A percentile compares a stretch with the other conserved stretches of the same genome.
phyloP scores from a whole-genome alignment of 2,329 filamentous ascomycete genomes.

The Trichophyton rubrum region DNA sequence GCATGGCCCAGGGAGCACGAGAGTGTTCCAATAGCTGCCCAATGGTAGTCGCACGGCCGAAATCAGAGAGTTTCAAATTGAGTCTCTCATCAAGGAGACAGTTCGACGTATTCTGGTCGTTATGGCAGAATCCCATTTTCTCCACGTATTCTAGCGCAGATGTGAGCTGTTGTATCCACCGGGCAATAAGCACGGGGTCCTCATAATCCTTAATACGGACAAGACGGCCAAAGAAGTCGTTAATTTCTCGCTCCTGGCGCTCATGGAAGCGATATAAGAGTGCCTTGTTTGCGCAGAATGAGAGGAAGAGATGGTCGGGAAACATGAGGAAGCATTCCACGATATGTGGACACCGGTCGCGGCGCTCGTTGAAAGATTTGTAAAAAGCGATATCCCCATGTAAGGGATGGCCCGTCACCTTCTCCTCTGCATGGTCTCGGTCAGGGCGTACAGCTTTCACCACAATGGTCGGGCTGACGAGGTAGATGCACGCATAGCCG shows the following conservation, averaged over 20 bases:
- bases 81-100: constrained; percentile 13
- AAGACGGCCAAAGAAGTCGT: constrained; percentile 6
- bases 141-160: constrained; percentile 15
- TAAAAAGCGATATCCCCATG: constrained; percentile 10
- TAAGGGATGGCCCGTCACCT: constrained; percentile 5
- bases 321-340: constrained; percentile 13
- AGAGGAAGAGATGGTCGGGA: constrained; percentile 13
- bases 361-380: constrained; percentile 10
- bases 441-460: background rate
- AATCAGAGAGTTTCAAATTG: constrained; percentile 13
- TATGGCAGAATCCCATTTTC: constrained; percentile 14
- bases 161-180: constrained; percentile 14
- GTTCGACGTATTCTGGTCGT: constrained; percentile 8
- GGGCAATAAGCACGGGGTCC: constrained; percentile 14
- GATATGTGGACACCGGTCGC: constrained; percentile 12
- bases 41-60: constrained; percentile 14
- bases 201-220: constrained; percentile 13
- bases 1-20: background rate
- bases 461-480: background rate
- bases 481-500: background rate
- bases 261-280: constrained; percentile 6
- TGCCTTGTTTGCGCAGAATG: constrained; percentile 9
- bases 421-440: background rate
- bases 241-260: constrained; percentile 9
- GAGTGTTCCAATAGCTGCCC: constrained; percentile 11